Evolutionary conservation across 164 flowering plant species (phyloP).

Genomic region (Aristolochia californica): DNA sequence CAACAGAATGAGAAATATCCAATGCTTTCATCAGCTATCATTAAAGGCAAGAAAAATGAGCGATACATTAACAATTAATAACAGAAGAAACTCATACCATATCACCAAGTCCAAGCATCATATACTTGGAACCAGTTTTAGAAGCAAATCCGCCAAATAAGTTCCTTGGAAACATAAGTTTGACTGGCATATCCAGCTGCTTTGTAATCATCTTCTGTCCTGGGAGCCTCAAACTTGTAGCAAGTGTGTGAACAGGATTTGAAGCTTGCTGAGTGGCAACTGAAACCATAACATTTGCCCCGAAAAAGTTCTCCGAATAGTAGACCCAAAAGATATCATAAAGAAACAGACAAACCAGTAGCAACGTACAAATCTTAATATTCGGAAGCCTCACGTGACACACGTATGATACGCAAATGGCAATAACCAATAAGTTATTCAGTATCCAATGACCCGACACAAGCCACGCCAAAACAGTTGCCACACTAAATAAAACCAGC

Average conservation of each 20-base stretch:
- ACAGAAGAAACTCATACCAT: constrained; percentile 47
- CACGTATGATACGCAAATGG: constrained; percentile 87
- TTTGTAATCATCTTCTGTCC: constrained; percentile 80
- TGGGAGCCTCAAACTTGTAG: constrained; percentile 81
- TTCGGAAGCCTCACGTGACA: constrained; percentile 96
- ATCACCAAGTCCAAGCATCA: constrained; percentile 99
- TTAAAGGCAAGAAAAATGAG: no score
- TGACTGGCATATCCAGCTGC: constrained; percentile 87
- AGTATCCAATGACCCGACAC: constrained; percentile 89
- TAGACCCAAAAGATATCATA: constrained; percentile 98
- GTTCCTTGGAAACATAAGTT: constrained; percentile 83
- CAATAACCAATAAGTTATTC: constrained; percentile 80
- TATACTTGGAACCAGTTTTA: constrained; percentile 55
- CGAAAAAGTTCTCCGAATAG: constrained; percentile 91
- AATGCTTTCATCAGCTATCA: no score
- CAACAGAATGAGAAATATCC: no score
- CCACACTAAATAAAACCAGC: constrained; percentile 35
- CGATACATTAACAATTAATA: background rate
- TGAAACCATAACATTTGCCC: constrained; percentile 94
- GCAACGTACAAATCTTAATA: constrained; percentile 88
- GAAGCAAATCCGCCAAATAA: constrained; percentile 56
- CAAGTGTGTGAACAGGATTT: constrained; percentile 92
- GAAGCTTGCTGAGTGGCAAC: constrained; percentile 94
- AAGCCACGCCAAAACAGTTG: constrained; percentile 66
- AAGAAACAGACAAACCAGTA: constrained; percentile 73